Evolutionary conservation across 177 flowering plant species (phyloP).

Genomic region (Vitis hybrid): DNA sequence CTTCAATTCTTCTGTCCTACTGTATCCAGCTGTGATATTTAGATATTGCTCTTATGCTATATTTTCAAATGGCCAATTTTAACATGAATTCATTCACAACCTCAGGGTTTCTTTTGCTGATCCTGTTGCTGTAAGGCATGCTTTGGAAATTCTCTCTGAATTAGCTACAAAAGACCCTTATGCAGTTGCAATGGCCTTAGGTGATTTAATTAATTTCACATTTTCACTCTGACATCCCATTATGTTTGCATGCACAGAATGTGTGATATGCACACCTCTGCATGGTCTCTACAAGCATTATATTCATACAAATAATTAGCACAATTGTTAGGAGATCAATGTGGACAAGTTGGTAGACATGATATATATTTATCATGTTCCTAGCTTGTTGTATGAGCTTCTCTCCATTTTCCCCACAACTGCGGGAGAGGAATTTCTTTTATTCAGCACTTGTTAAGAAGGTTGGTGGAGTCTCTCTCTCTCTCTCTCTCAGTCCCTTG

Average conservation of each 20-base stretch:
- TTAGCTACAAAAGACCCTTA: constrained; percentile 85
- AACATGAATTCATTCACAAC: not conserved
- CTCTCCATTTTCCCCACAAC: not conserved
- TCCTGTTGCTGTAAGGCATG: constrained; percentile 96
- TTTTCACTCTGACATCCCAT: not conserved
- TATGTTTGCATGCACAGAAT: not conserved
- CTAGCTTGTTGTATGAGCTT: not conserved
- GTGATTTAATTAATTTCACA: constrained; percentile 27
- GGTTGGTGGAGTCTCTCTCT: not conserved
- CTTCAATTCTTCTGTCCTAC: not conserved
- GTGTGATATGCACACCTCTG: not conserved
- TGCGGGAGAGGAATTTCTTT: not conserved
- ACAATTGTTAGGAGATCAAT: not conserved
- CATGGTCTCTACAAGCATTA: not conserved
- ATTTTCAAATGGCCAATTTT: not conserved
- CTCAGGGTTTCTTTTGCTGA: constrained; percentile 90
- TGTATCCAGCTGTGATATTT: not conserved
- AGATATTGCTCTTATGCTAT: not conserved
- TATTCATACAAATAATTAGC: not conserved
- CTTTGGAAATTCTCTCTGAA: constrained; percentile 83
- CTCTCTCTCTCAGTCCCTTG: no score
- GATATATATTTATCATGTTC: no score
- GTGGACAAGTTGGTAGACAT: no score
- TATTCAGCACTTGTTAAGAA: not conserved
- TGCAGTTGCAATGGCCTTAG: constrained; percentile 95